Percentiles rank a stretch among this genome's conserved stretches.
phyloP scores from a whole-genome alignment of 768 basidiomycete genomes.

The Mycena vulgaris region DNA sequence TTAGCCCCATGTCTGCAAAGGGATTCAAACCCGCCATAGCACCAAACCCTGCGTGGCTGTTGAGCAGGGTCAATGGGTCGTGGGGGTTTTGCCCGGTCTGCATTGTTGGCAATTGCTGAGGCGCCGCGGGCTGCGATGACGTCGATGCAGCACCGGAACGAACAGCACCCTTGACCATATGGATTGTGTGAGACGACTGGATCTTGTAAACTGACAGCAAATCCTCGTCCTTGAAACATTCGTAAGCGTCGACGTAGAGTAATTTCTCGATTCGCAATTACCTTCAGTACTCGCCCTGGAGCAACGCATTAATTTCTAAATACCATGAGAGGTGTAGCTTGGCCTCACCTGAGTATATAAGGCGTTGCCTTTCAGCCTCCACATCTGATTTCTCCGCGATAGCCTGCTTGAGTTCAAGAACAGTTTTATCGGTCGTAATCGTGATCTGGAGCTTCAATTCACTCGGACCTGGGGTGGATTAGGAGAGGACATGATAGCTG shows the following conservation, averaged over 20 bases:
- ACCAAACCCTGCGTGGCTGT: slow-evolving; percentile 84
- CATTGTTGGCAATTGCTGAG: slow-evolving; percentile 86
- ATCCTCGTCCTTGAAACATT: slow-evolving; percentile 80
- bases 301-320: not conserved
- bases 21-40: slow-evolving; percentile 92
- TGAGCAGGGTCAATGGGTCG: slow-evolving; percentile 89
- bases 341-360: slow-evolving; percentile 90
- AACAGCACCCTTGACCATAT: slow-evolving; percentile 92
- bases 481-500: not conserved
- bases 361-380: slow-evolving; percentile 86
- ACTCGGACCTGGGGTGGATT: slow-evolving; percentile 73
- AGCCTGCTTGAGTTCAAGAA: slow-evolving; percentile 90
- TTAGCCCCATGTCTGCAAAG: slow-evolving; percentile 92
- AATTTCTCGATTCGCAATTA: slow-evolving; percentile 42
- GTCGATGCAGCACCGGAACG: slow-evolving; percentile 62
- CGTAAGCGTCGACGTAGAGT: slow-evolving; percentile 12
- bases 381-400: slow-evolving; percentile 92
- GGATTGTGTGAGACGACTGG: slow-evolving; percentile 88
- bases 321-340: not conserved
- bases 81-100: slow-evolving; percentile 92
- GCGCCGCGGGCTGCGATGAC: slow-evolving; percentile 55
- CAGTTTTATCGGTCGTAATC: slow-evolving; percentile 87
- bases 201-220: slow-evolving; percentile 90
- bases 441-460: slow-evolving; percentile 94
- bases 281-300: slow-evolving; percentile 83